Evolutionary conservation across 805 yeast species (phyloP).

Genomic region (Yamadazyma insecticola): DNA sequence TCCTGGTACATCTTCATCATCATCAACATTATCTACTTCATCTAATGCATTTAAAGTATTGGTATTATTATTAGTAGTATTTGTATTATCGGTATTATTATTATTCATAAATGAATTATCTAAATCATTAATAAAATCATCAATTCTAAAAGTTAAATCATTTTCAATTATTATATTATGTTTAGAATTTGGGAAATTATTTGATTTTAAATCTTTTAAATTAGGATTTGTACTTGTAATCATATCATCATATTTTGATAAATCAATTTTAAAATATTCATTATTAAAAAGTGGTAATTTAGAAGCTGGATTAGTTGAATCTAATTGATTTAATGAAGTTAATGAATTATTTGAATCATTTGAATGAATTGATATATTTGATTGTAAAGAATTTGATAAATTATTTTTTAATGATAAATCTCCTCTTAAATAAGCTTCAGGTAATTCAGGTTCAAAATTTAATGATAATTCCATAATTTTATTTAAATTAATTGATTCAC

Average conservation of each 20-base stretch:
- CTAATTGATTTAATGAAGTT: constrained; percentile 1
- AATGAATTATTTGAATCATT: constrained; percentile 17
- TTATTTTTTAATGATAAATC: not conserved
- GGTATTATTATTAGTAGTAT: too few species aligned
- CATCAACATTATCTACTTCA: constrained; percentile 26
- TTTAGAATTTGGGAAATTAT: too few species aligned
- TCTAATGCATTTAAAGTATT: constrained; percentile 14
- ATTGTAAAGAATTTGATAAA: constrained; percentile 8
- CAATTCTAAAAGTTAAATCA: constrained; percentile 31
- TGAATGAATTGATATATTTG: constrained; percentile 22
- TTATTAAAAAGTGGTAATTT: constrained; percentile 34
- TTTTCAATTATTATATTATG: constrained; percentile 25
- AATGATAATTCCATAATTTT: constrained; percentile 63
- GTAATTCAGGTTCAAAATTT: constrained; percentile 55
- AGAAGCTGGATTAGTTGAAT: constrained; percentile 12
- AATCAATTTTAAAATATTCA: constrained; percentile 27
- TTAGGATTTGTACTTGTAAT: constrained; percentile 9
- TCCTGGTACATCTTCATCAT: constrained; percentile 33
- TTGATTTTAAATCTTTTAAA: too few species aligned
- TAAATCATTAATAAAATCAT: constrained; percentile 28
- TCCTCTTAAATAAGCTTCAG: constrained; percentile 29
- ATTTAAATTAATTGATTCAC: constrained; percentile 45
- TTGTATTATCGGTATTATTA: too few species aligned
- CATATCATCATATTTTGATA: constrained; percentile 32
- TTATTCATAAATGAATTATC: constrained; percentile 13